A percentile compares a stretch with the other conserved stretches of the same genome.
Conservation (phyloP, 2,329 filamentous ascomycete species). For the Fonsecaea pugnacius region DNA sequence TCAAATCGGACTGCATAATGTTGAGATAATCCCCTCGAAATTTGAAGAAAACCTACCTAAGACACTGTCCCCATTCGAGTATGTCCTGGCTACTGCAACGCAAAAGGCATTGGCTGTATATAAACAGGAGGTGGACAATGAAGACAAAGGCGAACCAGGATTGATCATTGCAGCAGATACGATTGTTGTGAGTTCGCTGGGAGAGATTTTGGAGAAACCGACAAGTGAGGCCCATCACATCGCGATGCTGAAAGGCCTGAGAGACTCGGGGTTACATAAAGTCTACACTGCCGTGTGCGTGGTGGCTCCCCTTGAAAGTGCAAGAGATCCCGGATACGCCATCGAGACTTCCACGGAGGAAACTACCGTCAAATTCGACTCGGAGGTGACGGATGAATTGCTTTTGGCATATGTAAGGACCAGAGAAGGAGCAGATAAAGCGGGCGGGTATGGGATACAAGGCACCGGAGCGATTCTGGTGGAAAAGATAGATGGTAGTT, state of each 20-base stretch:
- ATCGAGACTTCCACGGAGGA: conserved; percentile 83
- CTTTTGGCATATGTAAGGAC: conserved; percentile 72
- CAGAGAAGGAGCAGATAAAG: conserved; percentile 92
- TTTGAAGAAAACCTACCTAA: conserved; percentile 88
- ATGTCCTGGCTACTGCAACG: conserved; percentile 83
- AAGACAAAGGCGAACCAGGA: conserved; percentile 69
- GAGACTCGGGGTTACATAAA: conserved; percentile 77
- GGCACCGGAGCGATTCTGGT: conserved; percentile 84
- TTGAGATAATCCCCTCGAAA: conserved; percentile 83
- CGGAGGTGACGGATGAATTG: conserved; percentile 75
- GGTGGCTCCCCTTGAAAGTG: conserved; percentile 81
- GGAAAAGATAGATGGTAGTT: conserved; percentile 83
- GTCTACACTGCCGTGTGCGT: conserved; percentile 84
- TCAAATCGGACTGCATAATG: conserved; percentile 75
- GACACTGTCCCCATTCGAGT: conserved; percentile 78
- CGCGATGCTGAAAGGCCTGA: conserved; percentile 77
- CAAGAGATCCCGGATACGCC: conserved; percentile 81
- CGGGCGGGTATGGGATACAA: conserved; percentile 93
- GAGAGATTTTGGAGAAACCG: conserved; percentile 89
- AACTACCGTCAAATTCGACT: conserved; percentile 85
- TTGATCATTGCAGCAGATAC: conserved; percentile 92
- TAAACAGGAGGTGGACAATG: conserved; percentile 60
- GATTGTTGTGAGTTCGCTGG: conserved; percentile 75
- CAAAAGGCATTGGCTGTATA: conserved; percentile 82
- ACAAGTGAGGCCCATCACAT: conserved; percentile 79